Evolutionary conservation across 495 filamentous ascomycete genomes (phyloP).

Genomic region (Neurospora terricola): DNA sequence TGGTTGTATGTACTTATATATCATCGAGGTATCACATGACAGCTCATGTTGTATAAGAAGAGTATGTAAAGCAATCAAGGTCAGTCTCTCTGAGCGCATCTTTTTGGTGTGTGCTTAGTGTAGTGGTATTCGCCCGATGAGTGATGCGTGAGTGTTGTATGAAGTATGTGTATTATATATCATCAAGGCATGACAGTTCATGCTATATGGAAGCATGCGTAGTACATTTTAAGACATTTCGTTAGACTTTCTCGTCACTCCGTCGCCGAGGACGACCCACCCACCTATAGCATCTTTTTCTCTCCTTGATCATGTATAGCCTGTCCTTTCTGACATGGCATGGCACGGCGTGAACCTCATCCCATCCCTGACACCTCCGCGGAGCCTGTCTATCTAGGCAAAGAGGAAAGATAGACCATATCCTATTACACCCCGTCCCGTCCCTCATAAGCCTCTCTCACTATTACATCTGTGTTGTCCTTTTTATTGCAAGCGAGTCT

Average conservation of each 20-base stretch:
- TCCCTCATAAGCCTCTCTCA: background rate
- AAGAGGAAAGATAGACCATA: background rate
- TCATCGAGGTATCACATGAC: background rate
- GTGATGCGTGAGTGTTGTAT: background rate
- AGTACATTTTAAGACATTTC: background rate
- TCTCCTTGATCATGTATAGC: background rate
- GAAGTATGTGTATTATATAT: background rate
- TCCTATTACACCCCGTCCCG: background rate
- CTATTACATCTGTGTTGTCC: background rate
- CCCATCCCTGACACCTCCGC: background rate
- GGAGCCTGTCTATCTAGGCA: background rate
- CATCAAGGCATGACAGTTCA: background rate
- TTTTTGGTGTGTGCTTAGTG: background rate
- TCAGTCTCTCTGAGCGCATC: background rate
- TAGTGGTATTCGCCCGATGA: background rate
- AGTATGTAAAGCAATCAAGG: background rate
- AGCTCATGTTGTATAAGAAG: background rate
- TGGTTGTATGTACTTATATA: too few relatives aligned
- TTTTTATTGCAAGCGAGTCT: background rate
- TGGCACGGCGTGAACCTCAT: background rate
- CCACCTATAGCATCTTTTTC: background rate
- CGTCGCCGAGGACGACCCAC: background rate
- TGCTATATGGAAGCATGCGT: background rate
- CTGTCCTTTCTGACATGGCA: background rate
- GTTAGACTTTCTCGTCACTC: background rate